A percentile compares a stretch with the other conserved stretches of the same genome.
These are phyloP conservation scores for Capsella bursapastoris DNA, from an alignment of 345 rosid genomes.

Conservation along the genomic window DNA sequence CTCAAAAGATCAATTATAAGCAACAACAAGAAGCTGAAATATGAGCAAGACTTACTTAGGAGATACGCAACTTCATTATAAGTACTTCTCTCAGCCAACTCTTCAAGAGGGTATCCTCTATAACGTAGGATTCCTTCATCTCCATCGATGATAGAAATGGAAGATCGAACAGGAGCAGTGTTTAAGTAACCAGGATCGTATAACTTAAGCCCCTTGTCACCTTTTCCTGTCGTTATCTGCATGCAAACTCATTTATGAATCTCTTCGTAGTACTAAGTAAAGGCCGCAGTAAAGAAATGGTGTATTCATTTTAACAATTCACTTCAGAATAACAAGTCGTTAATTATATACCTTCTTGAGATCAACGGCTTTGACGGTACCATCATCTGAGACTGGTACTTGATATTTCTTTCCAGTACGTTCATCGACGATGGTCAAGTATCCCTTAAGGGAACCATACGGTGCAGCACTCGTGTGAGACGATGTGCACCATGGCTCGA, in stretches of 20 bases:
- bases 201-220: conserved; percentile 79
- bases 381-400: conserved; percentile 60
- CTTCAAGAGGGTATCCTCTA: conserved; percentile 36
- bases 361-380: conserved; percentile 75
- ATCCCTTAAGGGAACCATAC: conserved; percentile 53
- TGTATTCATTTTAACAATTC: too few relatives aligned
- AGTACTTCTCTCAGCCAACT: conserved; percentile 41
- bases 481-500: conserved; percentile 59
- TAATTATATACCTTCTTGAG: conserved; percentile 70
- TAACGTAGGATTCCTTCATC: conserved; percentile 62
- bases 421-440: conserved; percentile 69
- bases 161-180: conserved; percentile 84
- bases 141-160: conserved; percentile 78
- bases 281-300: background rate
- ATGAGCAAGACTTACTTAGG: conserved; percentile 27
- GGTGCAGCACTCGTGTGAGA: conserved; percentile 47
- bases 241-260: conserved; percentile 3
- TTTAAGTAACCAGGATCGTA: conserved; percentile 93
- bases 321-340: background rate
- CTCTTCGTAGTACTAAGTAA: background rate
- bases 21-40: background rate
- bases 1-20: background rate
- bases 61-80: conserved; percentile 36
- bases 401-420: conserved; percentile 70
- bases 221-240: conserved; percentile 70